Evolutionary conservation across 805 yeast species (phyloP), one percentile per base, ranked within the genome.

Genomic region (Saturnispora hagleri): DNA sequence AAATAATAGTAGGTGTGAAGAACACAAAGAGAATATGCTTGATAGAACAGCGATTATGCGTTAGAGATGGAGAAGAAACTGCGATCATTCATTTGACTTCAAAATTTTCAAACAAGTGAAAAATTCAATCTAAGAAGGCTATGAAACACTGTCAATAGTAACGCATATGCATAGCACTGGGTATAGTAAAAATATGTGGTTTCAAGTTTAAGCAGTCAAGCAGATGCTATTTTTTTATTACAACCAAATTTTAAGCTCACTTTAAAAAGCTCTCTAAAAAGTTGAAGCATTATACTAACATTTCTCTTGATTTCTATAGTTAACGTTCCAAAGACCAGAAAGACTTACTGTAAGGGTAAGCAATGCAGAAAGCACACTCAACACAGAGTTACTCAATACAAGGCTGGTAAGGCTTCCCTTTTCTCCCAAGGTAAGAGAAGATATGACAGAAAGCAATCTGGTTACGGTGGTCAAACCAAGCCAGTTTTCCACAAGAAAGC

Each of bases 401-500:
- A 93, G 79, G 96, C 98, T 74, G 99, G 99, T 81, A 93, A 93
- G 83, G 98, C 99, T 75, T 91, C 98, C 63, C 84, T 90, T 70
- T 89, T 83, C 73, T 97, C 98, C 68, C 98, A 93, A 82, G 99
- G 99, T 86, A 93, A 95, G 91, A 89, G 99, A 84, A 90, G 99
- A 84, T 93, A 93, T 82, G 99, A 93, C 91, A 96, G 99, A 81
- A 93, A 93, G 80, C 99, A 93, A 82, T 74, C 86, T 70, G 99
- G 99, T 89, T 93, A 83, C 81, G 99, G 99, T 88, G 99, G 99
- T 88, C 99, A 93, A 82, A 93, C 99, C 80, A 93, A 89, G 84
- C 99, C 84, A 74, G 86, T 93, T 80, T 93, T 93, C 97, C 98
- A 89, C 87, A 93, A 93, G 88, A 93, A 93, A 80, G 99, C 99